Conservation (phyloP, 2,329 filamentous ascomycete genomes). For the Neopestalotiopsis clavispora region DNA sequence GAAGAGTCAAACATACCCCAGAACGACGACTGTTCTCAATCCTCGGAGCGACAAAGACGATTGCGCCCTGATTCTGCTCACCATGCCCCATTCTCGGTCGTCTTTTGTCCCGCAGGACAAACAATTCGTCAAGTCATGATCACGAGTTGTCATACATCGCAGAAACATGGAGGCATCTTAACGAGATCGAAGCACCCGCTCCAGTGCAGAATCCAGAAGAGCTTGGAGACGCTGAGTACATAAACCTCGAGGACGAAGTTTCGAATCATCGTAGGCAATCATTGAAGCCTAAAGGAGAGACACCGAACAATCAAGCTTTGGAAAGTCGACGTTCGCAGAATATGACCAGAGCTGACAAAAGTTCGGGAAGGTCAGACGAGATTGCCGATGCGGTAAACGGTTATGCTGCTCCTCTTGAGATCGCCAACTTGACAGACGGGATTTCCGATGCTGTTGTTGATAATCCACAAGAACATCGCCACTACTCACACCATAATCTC, state of each 20-base stretch:
- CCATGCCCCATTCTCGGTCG: not conserved
- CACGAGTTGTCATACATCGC: not conserved
- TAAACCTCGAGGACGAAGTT: not conserved
- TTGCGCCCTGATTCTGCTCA: not conserved
- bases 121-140: not conserved
- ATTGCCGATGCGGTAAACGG: not conserved
- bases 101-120: not conserved
- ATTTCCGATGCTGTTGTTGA: conserved; percentile 6
- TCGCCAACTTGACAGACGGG: conserved; percentile 27
- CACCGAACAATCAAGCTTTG: not conserved
- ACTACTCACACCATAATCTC: conserved; percentile 9
- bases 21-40: no score
- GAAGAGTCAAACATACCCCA: no score
- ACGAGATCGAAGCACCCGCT: not conserved
- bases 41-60: no score
- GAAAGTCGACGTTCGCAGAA: not conserved
- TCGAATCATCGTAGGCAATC: not conserved
- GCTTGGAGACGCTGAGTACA: not conserved
- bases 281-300: not conserved
- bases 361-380: not conserved
- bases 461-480: not conserved
- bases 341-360: not conserved
- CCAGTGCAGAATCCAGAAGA: not conserved
- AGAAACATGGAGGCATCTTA: not conserved
- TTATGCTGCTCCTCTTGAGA: not conserved